Conservation (phyloP, 2,329 filamentous ascomycete species). For the Penicillium sp. region DNA sequence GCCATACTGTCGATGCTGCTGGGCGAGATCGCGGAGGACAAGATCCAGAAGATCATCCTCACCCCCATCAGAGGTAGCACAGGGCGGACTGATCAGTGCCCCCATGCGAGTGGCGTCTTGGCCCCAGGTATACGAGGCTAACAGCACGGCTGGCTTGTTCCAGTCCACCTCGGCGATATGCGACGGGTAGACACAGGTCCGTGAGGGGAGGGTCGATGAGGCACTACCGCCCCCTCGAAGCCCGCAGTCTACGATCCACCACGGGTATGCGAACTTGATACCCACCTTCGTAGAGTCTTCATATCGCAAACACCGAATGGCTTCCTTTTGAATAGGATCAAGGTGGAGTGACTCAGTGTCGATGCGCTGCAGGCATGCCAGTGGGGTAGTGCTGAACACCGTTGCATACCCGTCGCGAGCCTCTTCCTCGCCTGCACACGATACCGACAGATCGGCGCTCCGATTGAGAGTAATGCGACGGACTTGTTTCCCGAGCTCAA, state of each 20-base stretch:
- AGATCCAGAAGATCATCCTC: neutral
- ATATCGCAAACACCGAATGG: neutral
- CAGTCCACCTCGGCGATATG: neutral
- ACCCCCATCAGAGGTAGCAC: neutral
- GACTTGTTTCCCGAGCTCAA: neutral
- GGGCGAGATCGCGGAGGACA: neutral
- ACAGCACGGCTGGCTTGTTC: neutral
- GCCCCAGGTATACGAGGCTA: constrained; percentile 4
- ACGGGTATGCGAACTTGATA: neutral
- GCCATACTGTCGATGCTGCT: neutral
- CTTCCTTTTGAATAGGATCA: neutral
- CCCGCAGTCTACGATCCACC: constrained; percentile 4
- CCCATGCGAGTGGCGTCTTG: neutral
- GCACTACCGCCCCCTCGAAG: constrained; percentile 7
- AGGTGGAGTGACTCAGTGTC: neutral
- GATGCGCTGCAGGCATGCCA: neutral
- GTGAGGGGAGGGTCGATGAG: constrained; percentile 10
- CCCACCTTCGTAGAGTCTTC: neutral
- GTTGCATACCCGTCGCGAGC: neutral
- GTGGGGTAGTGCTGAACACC: neutral
- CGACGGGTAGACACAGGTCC: constrained; percentile 11
- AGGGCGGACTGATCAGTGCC: neutral
- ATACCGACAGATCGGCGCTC: neutral
- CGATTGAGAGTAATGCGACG: neutral
- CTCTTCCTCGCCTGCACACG: neutral